phyloP scores from a whole-genome alignment of 2,329 filamentous ascomycete species.

The Colletotrichum godetiae region DNA sequence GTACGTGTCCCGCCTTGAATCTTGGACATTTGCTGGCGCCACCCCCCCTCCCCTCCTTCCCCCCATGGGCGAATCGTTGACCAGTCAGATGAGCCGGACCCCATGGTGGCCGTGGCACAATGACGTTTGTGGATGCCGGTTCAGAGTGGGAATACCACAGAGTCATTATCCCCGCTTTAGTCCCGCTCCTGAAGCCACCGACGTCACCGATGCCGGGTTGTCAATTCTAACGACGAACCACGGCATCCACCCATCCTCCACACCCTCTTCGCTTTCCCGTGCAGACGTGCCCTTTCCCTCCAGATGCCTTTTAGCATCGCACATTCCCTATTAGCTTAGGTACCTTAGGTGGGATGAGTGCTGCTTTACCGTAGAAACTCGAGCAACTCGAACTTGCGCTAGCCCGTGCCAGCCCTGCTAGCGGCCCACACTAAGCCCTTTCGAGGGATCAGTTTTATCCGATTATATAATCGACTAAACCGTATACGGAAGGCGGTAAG shows the following conservation, averaged over 20 bases:
- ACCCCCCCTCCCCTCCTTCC: background rate
- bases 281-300: background rate
- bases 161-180: constrained; percentile 19
- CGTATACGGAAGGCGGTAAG: no score
- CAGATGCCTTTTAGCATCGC: background rate
- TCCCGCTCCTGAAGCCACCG: constrained; percentile 12
- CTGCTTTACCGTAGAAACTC: no score
- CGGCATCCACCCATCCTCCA: constrained; percentile 4
- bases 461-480: no score
- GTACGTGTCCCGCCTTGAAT: background rate
- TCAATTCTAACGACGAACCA: constrained; percentile 34
- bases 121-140: constrained; percentile 31
- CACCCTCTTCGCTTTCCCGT: background rate
- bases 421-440: no score
- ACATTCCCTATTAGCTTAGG: background rate
- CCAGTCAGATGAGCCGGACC: constrained; percentile 12
- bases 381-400: no score
- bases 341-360: background rate
- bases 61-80: background rate
- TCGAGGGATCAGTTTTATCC: no score
- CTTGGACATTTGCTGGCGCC: background rate
- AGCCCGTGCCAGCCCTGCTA: no score
- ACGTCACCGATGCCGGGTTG: constrained; percentile 26
- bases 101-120: constrained; percentile 11
- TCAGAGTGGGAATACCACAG: constrained; percentile 23